phyloP scores from a whole-genome alignment of 139 green algal species.

The Astrephomene gubernaculifera region DNA sequence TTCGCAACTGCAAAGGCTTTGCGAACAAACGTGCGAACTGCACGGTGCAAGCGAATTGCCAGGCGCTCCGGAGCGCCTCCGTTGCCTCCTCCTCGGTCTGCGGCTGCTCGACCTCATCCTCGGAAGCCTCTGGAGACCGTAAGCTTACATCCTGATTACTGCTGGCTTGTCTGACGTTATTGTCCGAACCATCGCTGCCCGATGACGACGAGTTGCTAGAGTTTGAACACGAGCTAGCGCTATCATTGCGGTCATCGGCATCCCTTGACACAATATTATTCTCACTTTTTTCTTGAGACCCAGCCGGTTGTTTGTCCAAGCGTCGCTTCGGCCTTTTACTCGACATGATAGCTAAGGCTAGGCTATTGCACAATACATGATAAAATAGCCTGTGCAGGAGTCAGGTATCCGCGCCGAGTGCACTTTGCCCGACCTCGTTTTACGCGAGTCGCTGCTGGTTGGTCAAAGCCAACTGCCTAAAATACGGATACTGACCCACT shows the following conservation, averaged over 20 bases:
- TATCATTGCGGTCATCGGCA: neutral
- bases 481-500: no score
- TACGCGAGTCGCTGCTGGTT: neutral
- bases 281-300: neutral
- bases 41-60: constrained; percentile 6
- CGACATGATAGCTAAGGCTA: no score
- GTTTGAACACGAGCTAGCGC: neutral
- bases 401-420: no score
- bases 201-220: neutral
- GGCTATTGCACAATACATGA: neutral
- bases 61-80: neutral
- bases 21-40: constrained; percentile 51
- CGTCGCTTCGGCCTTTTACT: neutral
- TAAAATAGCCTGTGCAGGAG: neutral
- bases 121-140: neutral
- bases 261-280: neutral
- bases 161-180: neutral
- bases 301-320: neutral
- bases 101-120: neutral
- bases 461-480: neutral
- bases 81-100: constrained; percentile 13
- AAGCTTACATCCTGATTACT: neutral
- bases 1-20: constrained; percentile 37
- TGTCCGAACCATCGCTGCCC: neutral
- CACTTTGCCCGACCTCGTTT: neutral